Evolutionary conservation across 257 asterid genomes (phyloP).

Genomic region (Ocimum tenuiflorum): DNA sequence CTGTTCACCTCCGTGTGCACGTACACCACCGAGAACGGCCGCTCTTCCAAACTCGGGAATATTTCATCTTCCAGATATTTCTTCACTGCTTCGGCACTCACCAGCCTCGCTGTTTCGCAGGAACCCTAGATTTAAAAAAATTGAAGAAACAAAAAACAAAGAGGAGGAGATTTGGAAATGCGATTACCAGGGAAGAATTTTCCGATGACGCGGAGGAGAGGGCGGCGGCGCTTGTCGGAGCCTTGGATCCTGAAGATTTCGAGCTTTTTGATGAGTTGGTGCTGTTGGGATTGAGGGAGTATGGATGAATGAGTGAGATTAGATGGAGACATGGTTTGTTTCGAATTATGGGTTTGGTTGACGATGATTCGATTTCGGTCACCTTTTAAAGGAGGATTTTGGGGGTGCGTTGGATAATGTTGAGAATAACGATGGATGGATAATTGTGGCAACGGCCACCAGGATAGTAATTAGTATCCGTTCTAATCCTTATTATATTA

Average conservation of each 20-base stretch:
- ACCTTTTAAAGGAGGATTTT: background rate
- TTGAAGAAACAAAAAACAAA: background rate
- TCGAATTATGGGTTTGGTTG: background rate
- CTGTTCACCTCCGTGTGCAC: slow-evolving; percentile 53
- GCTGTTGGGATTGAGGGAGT: slow-evolving; percentile 38
- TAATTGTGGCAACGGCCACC: too few species aligned
- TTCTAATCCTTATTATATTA: too few species aligned
- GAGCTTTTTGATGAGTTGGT: slow-evolving; percentile 44
- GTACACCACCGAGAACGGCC: slow-evolving; percentile 58
- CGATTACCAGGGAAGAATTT: slow-evolving; percentile 65
- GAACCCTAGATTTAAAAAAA: too few species aligned
- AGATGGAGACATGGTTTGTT: slow-evolving; percentile 24
- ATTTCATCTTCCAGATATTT: slow-evolving; percentile 57
- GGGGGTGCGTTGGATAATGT: background rate
- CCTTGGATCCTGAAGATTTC: slow-evolving; percentile 70
- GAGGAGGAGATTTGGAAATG: too few species aligned
- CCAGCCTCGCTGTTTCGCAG: slow-evolving; percentile 35
- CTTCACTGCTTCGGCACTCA: slow-evolving; percentile 40
- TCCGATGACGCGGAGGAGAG: slow-evolving; percentile 56
- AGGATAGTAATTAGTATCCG: too few species aligned
- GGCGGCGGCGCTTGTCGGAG: slow-evolving; percentile 49
- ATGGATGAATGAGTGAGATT: slow-evolving; percentile 12
- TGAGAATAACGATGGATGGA: background rate
- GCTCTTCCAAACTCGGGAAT: slow-evolving; percentile 33
- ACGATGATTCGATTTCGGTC: background rate